Evolutionary conservation across 768 basidiomycete species (phyloP).

Genomic region (Termitomyces heimii): DNA sequence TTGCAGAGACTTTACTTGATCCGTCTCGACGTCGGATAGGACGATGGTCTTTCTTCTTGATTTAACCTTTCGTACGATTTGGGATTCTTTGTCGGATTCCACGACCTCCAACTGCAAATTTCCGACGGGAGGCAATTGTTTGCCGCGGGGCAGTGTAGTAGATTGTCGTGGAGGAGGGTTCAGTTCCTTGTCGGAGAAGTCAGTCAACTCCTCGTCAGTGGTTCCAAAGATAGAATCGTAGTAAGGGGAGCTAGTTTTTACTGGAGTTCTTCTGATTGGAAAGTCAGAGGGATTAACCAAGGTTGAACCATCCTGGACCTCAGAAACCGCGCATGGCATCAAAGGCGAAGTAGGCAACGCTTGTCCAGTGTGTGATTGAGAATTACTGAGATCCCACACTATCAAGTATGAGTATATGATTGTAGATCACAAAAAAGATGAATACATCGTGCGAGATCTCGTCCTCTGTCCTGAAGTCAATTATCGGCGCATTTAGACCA

Average conservation of each 20-base stretch:
- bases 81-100: conserved; percentile 11
- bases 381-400: conserved; percentile 12
- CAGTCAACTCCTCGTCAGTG: conserved; percentile 20
- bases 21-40: conserved; percentile 11
- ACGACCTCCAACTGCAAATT: background rate
- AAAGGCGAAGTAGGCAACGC: conserved; percentile 9
- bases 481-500: background rate
- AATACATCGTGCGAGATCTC: conserved; percentile 19
- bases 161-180: background rate
- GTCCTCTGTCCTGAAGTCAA: conserved; percentile 19
- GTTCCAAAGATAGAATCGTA: conserved; percentile 17
- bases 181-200: conserved; percentile 15
- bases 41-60: conserved; percentile 5
- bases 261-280: background rate
- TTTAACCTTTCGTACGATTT: conserved; percentile 1
- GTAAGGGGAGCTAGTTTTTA: conserved; percentile 1
- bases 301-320: background rate
- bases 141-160: background rate
- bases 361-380: conserved; percentile 5
- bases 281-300: background rate
- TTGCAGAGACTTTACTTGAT: background rate
- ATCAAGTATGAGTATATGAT: background rate
- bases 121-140: background rate
- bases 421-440: background rate
- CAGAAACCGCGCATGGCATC: conserved; percentile 2